A percentile compares a stretch with the other conserved stretches of the same genome.
Conservation (phyloP, 495 filamentous ascomycete genomes). For the Penicillium canariense region DNA sequence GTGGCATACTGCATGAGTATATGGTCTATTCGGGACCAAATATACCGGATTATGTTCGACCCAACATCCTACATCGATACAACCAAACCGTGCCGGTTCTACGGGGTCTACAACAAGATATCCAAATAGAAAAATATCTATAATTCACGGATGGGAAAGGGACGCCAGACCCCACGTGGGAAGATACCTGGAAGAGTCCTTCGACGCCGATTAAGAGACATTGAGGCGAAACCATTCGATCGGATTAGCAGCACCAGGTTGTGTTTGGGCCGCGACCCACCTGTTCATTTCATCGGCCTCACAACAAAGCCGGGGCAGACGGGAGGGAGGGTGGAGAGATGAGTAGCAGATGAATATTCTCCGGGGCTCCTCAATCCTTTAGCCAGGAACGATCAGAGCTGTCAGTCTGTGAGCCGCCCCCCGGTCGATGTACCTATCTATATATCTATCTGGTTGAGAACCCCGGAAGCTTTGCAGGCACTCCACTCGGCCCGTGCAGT, state of each 20-base stretch:
- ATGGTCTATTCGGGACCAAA: too few relatives aligned
- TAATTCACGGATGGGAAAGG: too few relatives aligned
- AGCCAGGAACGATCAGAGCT: background rate
- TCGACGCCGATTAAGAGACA: background rate
- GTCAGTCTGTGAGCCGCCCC: background rate
- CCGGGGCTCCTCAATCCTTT: background rate
- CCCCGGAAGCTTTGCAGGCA: background rate
- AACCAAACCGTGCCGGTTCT: too few relatives aligned
- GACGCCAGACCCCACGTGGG: too few relatives aligned
- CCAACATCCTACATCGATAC: too few relatives aligned
- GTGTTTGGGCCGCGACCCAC: slow-evolving; percentile 14
- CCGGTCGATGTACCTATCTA: background rate
- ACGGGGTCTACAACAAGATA: too few relatives aligned
- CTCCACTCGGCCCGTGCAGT: background rate
- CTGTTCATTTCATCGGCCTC: slow-evolving; percentile 8
- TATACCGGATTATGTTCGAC: too few relatives aligned
- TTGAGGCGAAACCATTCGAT: background rate
- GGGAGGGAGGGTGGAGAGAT: too few relatives aligned
- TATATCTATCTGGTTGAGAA: too few relatives aligned
- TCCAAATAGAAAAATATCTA: too few relatives aligned
- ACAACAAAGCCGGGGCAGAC: background rate
- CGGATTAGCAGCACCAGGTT: background rate
- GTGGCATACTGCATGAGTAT: too few relatives aligned
- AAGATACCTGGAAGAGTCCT: too few relatives aligned
- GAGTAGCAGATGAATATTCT: background rate